Percentiles rank a stretch among this genome's conserved stretches.
These are phyloP conservation scores for Cryptosporidium canis DNA, from an alignment of 169 alveolate genomes.

Conservation along the genomic window DNA sequence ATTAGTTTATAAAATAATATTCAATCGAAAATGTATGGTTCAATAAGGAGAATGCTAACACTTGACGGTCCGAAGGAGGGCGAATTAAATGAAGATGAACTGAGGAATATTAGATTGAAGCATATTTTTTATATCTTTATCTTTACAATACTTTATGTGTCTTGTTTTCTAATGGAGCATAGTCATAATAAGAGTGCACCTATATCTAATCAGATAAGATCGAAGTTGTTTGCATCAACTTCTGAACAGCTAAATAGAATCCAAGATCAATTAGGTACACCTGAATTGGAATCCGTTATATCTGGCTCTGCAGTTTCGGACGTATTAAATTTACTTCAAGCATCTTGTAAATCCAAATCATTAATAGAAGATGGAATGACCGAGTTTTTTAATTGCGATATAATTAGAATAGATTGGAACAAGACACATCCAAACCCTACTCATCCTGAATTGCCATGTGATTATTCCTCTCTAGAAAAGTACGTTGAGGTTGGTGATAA, in stretches of 20 bases:
- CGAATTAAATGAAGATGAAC: constrained; percentile 34
- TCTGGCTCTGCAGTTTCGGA: constrained; percentile 69
- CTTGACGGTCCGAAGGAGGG: constrained; percentile 37
- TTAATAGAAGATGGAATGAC: constrained; percentile 73
- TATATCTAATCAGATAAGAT: constrained; percentile 53
- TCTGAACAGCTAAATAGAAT: constrained; percentile 64
- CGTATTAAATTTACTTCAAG: constrained; percentile 50
- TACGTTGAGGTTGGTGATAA: constrained; percentile 61
- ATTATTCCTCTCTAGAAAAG: constrained; percentile 52
- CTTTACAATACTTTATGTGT: constrained; percentile 66
- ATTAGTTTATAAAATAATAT: not conserved
- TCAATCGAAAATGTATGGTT: constrained; percentile 32
- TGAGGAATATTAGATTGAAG: constrained; percentile 9
- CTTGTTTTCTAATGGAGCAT: constrained; percentile 66
- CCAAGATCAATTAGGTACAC: constrained; percentile 64
- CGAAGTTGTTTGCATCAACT: constrained; percentile 56
- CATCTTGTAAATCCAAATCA: constrained; percentile 66
- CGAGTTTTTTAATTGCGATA: constrained; percentile 65
- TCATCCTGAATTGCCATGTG: constrained; percentile 71
- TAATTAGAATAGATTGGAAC: constrained; percentile 67
- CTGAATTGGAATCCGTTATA: constrained; percentile 37
- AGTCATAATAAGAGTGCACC: constrained; percentile 69
- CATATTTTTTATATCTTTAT: constrained; percentile 43
- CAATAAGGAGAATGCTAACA: constrained; percentile 66
- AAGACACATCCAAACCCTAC: constrained; percentile 68